Evolutionary conservation across 192 early-diverging fungal genomes (phyloP).

Genomic region (Geranomyces variabilis): DNA sequence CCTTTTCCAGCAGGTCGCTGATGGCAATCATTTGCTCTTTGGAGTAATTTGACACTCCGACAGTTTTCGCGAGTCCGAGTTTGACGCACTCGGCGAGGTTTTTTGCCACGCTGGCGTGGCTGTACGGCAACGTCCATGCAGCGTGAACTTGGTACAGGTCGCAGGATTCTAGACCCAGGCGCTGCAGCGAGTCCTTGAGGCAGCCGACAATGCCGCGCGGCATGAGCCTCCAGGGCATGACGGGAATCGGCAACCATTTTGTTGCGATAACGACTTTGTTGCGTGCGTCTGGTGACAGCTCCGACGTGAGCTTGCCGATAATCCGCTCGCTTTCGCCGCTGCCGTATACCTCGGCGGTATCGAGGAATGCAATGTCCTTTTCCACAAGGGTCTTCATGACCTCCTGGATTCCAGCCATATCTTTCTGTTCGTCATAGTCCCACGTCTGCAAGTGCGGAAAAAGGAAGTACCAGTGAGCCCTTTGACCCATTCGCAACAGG

Average conservation of each 20-base stretch:
- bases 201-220: neutral
- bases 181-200: neutral
- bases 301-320: neutral
- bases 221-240: neutral
- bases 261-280: neutral
- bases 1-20: neutral
- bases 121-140: neutral
- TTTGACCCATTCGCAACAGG: no score
- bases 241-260: neutral
- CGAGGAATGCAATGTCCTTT: neutral
- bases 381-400: neutral
- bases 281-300: neutral
- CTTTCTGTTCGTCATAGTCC: neutral
- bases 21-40: neutral
- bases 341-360: neutral
- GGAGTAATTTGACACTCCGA: neutral
- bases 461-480: no score
- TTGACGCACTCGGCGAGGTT: neutral
- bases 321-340: neutral
- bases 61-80: neutral
- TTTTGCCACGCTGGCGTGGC: neutral
- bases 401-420: neutral
- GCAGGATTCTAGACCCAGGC: neutral
- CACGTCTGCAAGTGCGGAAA: no score
- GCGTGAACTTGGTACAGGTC: neutral